A percentile compares a stretch with the other conserved stretches of the same genome.
phyloP scores from a whole-genome alignment of 805 yeast species.

The Candida ulmi region DNA sequence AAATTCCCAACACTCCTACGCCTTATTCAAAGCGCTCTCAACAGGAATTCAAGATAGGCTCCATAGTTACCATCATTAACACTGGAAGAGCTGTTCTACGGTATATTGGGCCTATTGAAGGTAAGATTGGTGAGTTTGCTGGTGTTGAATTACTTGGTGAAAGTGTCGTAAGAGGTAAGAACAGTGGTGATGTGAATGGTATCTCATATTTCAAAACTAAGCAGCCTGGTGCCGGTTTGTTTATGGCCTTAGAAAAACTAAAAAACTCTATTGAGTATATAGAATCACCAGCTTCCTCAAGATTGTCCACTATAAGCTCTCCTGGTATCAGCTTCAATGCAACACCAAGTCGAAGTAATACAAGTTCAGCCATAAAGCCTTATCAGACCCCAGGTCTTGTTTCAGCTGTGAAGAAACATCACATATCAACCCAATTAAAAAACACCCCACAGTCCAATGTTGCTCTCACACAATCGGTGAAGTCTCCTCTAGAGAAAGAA shows the following conservation, averaged over 20 bases:
- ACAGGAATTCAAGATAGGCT: slow-evolving; percentile 13
- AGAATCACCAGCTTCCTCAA: slow-evolving; percentile 11
- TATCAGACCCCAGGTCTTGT: slow-evolving; percentile 1
- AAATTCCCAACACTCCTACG: slow-evolving; percentile 19
- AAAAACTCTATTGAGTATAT: slow-evolving; percentile 11
- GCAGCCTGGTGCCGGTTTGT: slow-evolving; percentile 66
- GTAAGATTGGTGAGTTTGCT: slow-evolving; percentile 72
- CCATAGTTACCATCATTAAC: slow-evolving; percentile 47
- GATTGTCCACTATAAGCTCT: slow-evolving; percentile 5
- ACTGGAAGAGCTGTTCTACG: slow-evolving; percentile 63
- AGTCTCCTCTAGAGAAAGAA: slow-evolving; percentile 12
- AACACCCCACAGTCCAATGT: slow-evolving; percentile 6
- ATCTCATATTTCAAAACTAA: slow-evolving; percentile 59
- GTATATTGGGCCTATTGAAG: slow-evolving; percentile 68
- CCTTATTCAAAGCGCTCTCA: slow-evolving; percentile 2
- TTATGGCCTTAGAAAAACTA: slow-evolving; percentile 51
- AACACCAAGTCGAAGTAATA: slow-evolving; percentile 11
- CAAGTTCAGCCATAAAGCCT: neutral
- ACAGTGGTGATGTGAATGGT: slow-evolving; percentile 79
- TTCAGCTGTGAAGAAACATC: too few species aligned
- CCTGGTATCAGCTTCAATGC: slow-evolving; percentile 8
- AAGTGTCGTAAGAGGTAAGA: slow-evolving; percentile 64
- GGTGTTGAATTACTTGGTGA: slow-evolving; percentile 83
- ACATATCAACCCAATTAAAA: neutral
- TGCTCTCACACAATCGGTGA: neutral